These are phyloP conservation scores for Globisporangium nagaii DNA, from an alignment of 352 stramenopile species.

Conservation along the genomic window DNA sequence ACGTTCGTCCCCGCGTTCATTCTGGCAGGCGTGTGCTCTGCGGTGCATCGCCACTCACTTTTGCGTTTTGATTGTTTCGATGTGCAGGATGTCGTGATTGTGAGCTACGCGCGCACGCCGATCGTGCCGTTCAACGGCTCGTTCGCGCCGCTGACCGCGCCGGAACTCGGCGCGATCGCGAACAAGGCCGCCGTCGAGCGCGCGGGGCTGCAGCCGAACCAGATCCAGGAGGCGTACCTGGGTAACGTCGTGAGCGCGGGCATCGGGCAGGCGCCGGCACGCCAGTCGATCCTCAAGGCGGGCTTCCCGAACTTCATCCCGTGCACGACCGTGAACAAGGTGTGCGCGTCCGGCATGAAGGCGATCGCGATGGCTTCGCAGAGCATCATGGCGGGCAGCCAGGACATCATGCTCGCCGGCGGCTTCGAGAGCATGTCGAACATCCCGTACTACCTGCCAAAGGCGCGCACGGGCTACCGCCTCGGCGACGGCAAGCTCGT, in stretches of 20 bases:
- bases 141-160: constrained; percentile 82
- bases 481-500: constrained; percentile 90
- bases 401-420: constrained; percentile 89
- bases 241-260: constrained; percentile 96
- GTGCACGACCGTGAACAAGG: constrained; percentile 99
- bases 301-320: constrained; percentile 90
- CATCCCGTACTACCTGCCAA: constrained; percentile 95
- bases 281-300: constrained; percentile 90
- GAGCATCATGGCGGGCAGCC: constrained; percentile 83
- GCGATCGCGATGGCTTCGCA: constrained; percentile 77
- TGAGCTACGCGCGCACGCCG: constrained; percentile 93
- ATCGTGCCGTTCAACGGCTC: constrained; percentile 94
- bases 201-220: constrained; percentile 48
- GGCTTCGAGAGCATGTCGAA: constrained; percentile 99
- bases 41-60: too few species aligned
- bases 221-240: constrained; percentile 96
- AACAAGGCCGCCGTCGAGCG: constrained; percentile 83
- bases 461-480: constrained; percentile 87
- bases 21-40: too few species aligned
- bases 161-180: constrained; percentile 91
- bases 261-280: constrained; percentile 94
- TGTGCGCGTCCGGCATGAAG: constrained; percentile 97
- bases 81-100: constrained; percentile 91
- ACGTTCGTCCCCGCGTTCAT: constrained; percentile 4
- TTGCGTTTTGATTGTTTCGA: too few species aligned